phyloP scores from a whole-genome alignment of 768 basidiomycete genomes.

The Termitomyces titanicus region DNA sequence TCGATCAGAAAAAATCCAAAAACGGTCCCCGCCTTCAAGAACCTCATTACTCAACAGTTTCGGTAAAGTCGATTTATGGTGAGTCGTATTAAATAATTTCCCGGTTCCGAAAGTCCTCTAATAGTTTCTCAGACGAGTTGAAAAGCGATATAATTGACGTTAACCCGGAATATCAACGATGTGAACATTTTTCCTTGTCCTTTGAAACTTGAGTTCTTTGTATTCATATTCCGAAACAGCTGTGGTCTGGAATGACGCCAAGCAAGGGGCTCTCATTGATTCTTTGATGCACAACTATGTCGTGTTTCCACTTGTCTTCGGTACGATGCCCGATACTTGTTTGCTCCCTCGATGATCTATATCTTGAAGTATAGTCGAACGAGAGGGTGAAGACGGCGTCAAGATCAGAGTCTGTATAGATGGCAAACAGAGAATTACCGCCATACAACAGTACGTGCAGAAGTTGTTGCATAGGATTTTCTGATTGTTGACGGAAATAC shows the following conservation, averaged over 20 bases:
- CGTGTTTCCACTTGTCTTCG: constrained; percentile 65
- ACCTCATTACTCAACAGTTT: constrained; percentile 20
- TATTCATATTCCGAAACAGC: constrained; percentile 28
- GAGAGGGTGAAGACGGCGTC: constrained; percentile 32
- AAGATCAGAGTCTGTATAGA: constrained; percentile 58
- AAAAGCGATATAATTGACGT: constrained; percentile 44
- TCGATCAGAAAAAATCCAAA: constrained; percentile 18
- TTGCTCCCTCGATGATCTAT: neutral
- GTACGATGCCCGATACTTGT: constrained; percentile 28
- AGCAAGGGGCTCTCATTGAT: constrained; percentile 61
- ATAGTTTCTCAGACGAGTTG: constrained; percentile 39
- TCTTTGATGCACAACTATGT: constrained; percentile 63
- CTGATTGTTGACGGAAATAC: neutral
- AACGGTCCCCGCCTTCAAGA: constrained; percentile 28
- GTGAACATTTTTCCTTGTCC: constrained; percentile 26
- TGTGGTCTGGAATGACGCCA: constrained; percentile 61
- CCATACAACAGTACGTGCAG: constrained; percentile 48
- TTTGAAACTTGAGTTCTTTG: neutral
- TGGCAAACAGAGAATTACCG: constrained; percentile 72
- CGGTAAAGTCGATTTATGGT: constrained; percentile 42
- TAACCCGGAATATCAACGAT: constrained; percentile 66
- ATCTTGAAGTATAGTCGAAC: constrained; percentile 32
- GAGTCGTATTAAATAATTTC: constrained; percentile 7
- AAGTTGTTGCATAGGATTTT: neutral
- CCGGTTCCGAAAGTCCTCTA: neutral